Percentiles rank a stretch among this genome's conserved stretches.
Conservation (phyloP, 2,329 filamentous ascomycete species). For the Trichophyton simii region DNA sequence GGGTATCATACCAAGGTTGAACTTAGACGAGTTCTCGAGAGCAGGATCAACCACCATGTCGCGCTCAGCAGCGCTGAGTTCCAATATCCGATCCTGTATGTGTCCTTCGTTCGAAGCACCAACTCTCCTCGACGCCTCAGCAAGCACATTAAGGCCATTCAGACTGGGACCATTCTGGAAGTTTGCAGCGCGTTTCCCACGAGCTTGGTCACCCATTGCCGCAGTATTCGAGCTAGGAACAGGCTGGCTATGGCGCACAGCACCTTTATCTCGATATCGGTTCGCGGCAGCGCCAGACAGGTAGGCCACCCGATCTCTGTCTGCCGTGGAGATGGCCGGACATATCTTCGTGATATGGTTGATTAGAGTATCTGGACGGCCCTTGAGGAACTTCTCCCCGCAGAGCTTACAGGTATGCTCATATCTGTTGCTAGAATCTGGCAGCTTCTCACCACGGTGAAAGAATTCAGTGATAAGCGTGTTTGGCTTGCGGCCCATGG, state of each 20-base stretch:
- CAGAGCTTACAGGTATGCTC: slow-evolving; percentile 82
- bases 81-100: slow-evolving; percentile 25
- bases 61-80: slow-evolving; percentile 15
- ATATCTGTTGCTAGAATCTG: slow-evolving; percentile 83
- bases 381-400: slow-evolving; percentile 81
- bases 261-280: slow-evolving; percentile 15
- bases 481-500: slow-evolving; percentile 74
- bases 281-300: slow-evolving; percentile 38
- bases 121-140: slow-evolving; percentile 74
- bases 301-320: slow-evolving; percentile 62
- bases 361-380: slow-evolving; percentile 69
- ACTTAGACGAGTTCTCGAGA: slow-evolving; percentile 21
- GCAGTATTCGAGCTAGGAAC: neutral
- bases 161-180: slow-evolving; percentile 38
- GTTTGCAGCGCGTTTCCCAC: slow-evolving; percentile 29
- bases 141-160: slow-evolving; percentile 73
- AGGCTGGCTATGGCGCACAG: slow-evolving; percentile 24
- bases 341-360: slow-evolving; percentile 79
- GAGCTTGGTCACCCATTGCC: slow-evolving; percentile 27
- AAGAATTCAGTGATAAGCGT: slow-evolving; percentile 80
- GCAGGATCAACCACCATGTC: slow-evolving; percentile 32
- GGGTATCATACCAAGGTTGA: slow-evolving; percentile 7
- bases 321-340: slow-evolving; percentile 59
- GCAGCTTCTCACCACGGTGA: slow-evolving; percentile 70
- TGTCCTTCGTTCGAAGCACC: slow-evolving; percentile 41